phyloP scores from a whole-genome alignment of 2,329 filamentous ascomycete species.

The Paecilomyces fulvus region DNA sequence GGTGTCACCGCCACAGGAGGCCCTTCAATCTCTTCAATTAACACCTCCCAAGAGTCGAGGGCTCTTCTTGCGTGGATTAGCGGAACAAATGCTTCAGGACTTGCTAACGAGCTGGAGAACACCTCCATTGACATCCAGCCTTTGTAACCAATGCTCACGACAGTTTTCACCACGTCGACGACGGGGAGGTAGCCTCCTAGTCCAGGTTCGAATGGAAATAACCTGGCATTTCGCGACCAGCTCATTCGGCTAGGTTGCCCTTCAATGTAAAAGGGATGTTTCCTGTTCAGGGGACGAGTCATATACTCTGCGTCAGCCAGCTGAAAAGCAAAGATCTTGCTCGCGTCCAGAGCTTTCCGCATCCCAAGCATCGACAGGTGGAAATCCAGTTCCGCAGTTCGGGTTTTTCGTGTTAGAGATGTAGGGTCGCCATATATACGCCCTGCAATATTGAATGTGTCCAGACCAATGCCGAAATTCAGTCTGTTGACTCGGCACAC shows the following conservation, averaged over 20 bases:
- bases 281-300: slow-evolving; percentile 43
- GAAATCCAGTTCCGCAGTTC: slow-evolving; percentile 44
- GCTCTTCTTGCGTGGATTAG: slow-evolving; percentile 46
- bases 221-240: slow-evolving; percentile 64
- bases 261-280: slow-evolving; percentile 49
- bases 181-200: slow-evolving; percentile 60
- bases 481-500: slow-evolving; percentile 54
- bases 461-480: slow-evolving; percentile 69
- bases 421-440: slow-evolving; percentile 62
- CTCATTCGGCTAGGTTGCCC: slow-evolving; percentile 59
- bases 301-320: slow-evolving; percentile 64
- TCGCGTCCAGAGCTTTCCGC: slow-evolving; percentile 46
- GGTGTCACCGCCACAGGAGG: neutral
- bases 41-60: slow-evolving; percentile 40
- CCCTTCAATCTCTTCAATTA: slow-evolving; percentile 14
- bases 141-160: slow-evolving; percentile 55
- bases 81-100: slow-evolving; percentile 44
- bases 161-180: slow-evolving; percentile 48
- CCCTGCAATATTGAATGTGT: slow-evolving; percentile 70
- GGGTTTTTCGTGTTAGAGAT: slow-evolving; percentile 36
- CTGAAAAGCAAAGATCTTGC: slow-evolving; percentile 65
- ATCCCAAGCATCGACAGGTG: slow-evolving; percentile 51
- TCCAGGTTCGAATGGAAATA: slow-evolving; percentile 55
- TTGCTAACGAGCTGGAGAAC: slow-evolving; percentile 53
- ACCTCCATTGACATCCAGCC: slow-evolving; percentile 65